Evolutionary conservation across 179 eudicot species (phyloP).

Genomic region (Vitellaria paradoxa): DNA sequence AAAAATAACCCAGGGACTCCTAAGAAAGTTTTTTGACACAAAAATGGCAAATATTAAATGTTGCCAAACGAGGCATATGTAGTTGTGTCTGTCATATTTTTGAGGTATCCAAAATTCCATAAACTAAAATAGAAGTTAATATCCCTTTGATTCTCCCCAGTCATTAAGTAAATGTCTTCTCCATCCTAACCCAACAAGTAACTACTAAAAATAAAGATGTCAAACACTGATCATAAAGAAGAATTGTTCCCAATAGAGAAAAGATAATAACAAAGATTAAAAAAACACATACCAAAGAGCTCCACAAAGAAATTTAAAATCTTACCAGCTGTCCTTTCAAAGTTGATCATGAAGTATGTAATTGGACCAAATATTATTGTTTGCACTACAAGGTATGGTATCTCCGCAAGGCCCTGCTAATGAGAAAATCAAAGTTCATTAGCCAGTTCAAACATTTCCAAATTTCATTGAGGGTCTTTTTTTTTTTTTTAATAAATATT

Average conservation of each 20-base stretch:
- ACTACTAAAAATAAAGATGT: background rate
- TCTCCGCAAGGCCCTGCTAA: conserved; percentile 75
- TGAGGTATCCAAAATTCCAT: background rate
- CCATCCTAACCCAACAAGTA: conserved; percentile 8
- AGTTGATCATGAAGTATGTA: conserved; percentile 86
- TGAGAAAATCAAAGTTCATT: conserved; percentile 5
- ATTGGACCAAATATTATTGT: conserved; percentile 63
- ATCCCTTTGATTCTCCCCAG: background rate
- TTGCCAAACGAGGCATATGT: too few relatives aligned
- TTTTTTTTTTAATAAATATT: too few relatives aligned
- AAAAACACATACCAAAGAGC: too few relatives aligned
- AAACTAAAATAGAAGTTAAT: background rate
- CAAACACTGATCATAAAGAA: background rate
- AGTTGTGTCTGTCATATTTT: background rate
- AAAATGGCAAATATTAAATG: background rate
- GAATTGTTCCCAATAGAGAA: background rate
- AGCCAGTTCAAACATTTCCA: background rate
- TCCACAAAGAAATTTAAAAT: background rate
- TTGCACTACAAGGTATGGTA: conserved; percentile 74
- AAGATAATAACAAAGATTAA: background rate
- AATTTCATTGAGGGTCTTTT: background rate
- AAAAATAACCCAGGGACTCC: background rate
- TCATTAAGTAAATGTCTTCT: background rate
- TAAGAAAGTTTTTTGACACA: background rate
- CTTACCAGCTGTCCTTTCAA: conserved; percentile 67